These are phyloP conservation scores for Metschnikowia shivogae DNA, from an alignment of 805 yeast genomes.

Conservation along the genomic window DNA sequence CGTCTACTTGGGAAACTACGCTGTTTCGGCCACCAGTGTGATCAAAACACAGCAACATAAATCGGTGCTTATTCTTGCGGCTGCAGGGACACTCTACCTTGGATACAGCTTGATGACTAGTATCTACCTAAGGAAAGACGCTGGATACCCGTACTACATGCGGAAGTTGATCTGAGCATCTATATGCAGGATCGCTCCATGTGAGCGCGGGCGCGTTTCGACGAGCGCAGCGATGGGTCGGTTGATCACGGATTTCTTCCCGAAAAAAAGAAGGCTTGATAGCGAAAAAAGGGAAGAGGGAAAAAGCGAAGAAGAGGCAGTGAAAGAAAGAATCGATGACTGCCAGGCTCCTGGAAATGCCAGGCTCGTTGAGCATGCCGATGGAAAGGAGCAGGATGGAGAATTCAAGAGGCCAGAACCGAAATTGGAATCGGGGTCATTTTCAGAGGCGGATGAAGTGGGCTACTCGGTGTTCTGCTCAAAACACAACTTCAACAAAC, in stretches of 20 bases:
- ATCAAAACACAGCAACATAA: constrained; percentile 19
- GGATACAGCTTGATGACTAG: constrained; percentile 44
- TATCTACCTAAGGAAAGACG: constrained; percentile 44
- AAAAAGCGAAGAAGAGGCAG: not conserved
- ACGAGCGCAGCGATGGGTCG: not conserved
- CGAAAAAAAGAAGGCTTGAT: constrained; percentile 3
- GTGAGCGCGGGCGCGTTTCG: constrained; percentile 1
- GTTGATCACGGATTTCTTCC: constrained; percentile 17
- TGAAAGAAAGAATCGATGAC: not conserved
- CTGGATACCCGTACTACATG: constrained; percentile 43
- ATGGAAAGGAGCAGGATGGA: not conserved
- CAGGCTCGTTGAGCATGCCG: too few species aligned
- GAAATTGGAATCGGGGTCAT: not conserved
- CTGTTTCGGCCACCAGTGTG: constrained; percentile 17
- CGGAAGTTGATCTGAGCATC: constrained; percentile 25
- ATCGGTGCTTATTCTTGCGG: constrained; percentile 18
- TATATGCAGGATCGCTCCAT: not conserved
- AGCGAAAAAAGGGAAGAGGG: not conserved
- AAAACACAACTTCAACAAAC: constrained; percentile 43
- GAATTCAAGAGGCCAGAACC: not conserved
- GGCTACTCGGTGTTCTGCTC: constrained; percentile 8
- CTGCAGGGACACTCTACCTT: constrained; percentile 26
- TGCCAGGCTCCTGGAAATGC: too few species aligned
- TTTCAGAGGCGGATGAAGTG: not conserved
- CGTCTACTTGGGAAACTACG: constrained; percentile 33